Evolutionary conservation across 495 filamentous ascomycete species (phyloP).

Genomic region (Darksidea phi): DNA sequence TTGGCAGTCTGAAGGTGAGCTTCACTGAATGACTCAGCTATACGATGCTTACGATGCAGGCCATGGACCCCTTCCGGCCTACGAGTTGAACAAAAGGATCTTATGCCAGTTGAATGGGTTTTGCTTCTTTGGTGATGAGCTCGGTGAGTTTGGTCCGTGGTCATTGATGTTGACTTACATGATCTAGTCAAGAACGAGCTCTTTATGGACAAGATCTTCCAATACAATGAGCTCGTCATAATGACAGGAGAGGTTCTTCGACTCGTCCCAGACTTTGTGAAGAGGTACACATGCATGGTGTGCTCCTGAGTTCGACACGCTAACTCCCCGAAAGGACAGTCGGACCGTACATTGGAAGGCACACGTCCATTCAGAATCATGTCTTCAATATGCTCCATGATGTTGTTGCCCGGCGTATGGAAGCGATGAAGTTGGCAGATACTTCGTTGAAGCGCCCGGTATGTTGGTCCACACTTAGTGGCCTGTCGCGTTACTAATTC

Average conservation of each 20-base stretch:
- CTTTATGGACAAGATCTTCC: not conserved
- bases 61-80: not conserved
- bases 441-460: too few species aligned
- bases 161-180: not conserved
- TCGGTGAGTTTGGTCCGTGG: not conserved
- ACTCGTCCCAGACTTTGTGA: not conserved
- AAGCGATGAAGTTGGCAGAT: not conserved
- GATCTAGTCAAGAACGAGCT: conserved; percentile 1
- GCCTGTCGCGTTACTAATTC: not conserved
- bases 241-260: not conserved
- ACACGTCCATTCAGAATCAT: too few species aligned
- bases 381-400: not conserved
- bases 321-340: not conserved
- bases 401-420: not conserved
- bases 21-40: too few species aligned
- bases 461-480: not conserved
- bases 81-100: not conserved
- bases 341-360: too few species aligned
- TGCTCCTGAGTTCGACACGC: not conserved
- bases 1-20: too few species aligned
- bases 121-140: not conserved
- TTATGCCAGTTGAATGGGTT: not conserved
- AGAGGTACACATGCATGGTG: not conserved
- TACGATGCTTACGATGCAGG: not conserved
- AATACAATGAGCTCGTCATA: not conserved